These are phyloP conservation scores for Trypanosoma melophagium DNA, from an alignment of 208 protist species.

Conservation along the genomic window DNA sequence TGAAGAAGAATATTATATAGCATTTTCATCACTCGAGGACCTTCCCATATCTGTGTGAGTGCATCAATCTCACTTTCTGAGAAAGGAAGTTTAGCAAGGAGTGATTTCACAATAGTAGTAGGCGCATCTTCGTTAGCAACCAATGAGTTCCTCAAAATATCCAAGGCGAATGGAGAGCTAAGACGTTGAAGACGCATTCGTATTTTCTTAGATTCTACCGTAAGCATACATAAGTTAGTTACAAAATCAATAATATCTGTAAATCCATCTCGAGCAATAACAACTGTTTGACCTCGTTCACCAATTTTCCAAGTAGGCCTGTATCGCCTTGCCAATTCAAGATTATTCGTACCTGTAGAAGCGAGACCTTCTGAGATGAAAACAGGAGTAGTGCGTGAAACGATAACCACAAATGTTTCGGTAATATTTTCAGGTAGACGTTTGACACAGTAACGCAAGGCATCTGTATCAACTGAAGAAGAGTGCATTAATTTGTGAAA, in stretches of 20 bases:
- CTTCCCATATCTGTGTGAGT: constrained; percentile 48
- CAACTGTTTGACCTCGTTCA: constrained; percentile 63
- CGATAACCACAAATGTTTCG: constrained; percentile 59
- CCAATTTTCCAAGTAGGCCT: constrained; percentile 68
- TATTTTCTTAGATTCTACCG: constrained; percentile 74
- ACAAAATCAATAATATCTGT: constrained; percentile 88
- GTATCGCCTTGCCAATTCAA: constrained; percentile 58
- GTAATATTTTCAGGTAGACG: constrained; percentile 71
- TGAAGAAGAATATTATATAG: constrained; percentile 76
- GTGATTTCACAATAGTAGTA: constrained; percentile 2
- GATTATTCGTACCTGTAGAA: constrained; percentile 25
- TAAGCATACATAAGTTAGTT: constrained; percentile 78
- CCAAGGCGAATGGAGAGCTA: constrained; percentile 63
- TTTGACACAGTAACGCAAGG: constrained; percentile 60
- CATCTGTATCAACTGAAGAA: constrained; percentile 62
- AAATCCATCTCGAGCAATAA: constrained; percentile 84
- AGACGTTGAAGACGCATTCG: constrained; percentile 60
- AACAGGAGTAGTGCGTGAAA: constrained; percentile 52
- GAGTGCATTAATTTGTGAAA: constrained; percentile 57
- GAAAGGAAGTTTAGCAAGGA: constrained; percentile 55
- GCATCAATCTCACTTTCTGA: constrained; percentile 48
- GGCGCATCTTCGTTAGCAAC: background rate
- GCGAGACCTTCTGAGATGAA: constrained; percentile 51
- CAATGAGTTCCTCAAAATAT: constrained; percentile 59
- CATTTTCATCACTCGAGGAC: constrained; percentile 39